Evolutionary conservation across 2,329 filamentous ascomycete genomes (phyloP), one percentile per base, ranked within the genome.

Genomic region (Penicillium capsulatum): DNA sequence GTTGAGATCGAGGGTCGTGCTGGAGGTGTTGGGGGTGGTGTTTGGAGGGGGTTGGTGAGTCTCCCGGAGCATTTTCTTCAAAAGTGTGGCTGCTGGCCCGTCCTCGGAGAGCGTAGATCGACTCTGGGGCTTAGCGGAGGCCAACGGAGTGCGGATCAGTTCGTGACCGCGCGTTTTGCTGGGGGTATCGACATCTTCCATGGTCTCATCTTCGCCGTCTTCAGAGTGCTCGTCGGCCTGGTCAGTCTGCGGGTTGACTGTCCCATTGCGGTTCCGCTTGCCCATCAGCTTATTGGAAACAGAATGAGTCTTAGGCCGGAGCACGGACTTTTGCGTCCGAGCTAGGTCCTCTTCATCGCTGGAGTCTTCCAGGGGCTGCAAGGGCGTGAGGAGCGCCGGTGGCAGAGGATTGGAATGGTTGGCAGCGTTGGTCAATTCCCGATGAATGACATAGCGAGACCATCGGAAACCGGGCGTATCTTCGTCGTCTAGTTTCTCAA

Each of bases 271-370:
- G 15, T 65, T 65, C 27, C 67, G 63, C 47, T 70, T 70, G 27
- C 67, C 66, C 15, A 61, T 64, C 30, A 63, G 55, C 42, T 67
- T 69, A 2, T 59, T 57, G 8, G 68, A 68, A 13, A 64, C 49
- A 3, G 61, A 55, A 7, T 63, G 55, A n/a, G 57, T 39, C 36
- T 67, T 70, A 1, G 69, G 69, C 5, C 69, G 66, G 9, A 72
- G 57, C 3, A 72, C 64, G 2, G 69, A 72, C 50, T 69, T 71
- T 38, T 61, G 61, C 22, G 60, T 58, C 38, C 63, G 54, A 20
- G 58, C 52, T 42, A 62, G 55, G 5, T 52, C 54, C 20, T 60
- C 59, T 28, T 66, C 54, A 7, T 52, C 54, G 22, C 62, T 64
- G 5, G 61, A 57, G 17, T 55, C 55, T n/a, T 57, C 60, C 16